Conservation (phyloP, 305 asterid species). For the Petunia hybrid region DNA sequence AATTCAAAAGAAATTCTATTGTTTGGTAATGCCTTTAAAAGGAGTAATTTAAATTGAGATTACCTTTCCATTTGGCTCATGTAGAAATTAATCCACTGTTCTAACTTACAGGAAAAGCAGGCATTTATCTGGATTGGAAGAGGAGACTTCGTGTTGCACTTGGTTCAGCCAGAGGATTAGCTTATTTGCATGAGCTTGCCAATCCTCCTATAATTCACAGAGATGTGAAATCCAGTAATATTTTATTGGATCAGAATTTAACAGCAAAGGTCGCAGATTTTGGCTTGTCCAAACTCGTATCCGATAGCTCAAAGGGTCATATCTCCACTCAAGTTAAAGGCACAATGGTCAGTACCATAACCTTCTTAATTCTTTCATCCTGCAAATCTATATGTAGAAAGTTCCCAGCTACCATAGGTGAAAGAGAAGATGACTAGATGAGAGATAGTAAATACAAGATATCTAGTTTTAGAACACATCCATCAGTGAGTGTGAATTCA, state of each 20-base stretch:
- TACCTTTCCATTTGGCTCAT: neutral
- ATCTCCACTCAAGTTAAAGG: conserved; percentile 98
- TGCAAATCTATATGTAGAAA: neutral
- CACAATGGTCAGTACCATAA: conserved; percentile 67
- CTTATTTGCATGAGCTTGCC: conserved; percentile 90
- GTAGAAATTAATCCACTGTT: conserved; percentile 6
- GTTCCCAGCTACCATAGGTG: neutral
- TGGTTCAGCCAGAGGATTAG: conserved; percentile 96
- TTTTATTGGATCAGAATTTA: conserved; percentile 77
- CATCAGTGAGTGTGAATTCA: neutral
- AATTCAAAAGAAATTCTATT: neutral
- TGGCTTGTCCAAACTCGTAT: conserved; percentile 88
- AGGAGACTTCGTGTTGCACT: conserved; percentile 78
- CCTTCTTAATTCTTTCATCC: neutral
- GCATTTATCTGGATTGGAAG: conserved; percentile 86
- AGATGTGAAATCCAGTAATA: conserved; percentile 86
- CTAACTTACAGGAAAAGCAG: conserved; percentile 75
- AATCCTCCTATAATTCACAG: conserved; percentile 94
- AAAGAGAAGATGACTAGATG: neutral
- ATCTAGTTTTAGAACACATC: neutral
- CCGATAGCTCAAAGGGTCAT: conserved; percentile 80
- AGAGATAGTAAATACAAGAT: neutral
- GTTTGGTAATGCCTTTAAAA: too few relatives aligned
- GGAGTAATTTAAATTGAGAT: too few relatives aligned
- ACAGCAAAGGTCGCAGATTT: conserved; percentile 97